Conservation (phyloP, 1,139 yeast species). For the Scheffersomyces lignicola region DNA sequence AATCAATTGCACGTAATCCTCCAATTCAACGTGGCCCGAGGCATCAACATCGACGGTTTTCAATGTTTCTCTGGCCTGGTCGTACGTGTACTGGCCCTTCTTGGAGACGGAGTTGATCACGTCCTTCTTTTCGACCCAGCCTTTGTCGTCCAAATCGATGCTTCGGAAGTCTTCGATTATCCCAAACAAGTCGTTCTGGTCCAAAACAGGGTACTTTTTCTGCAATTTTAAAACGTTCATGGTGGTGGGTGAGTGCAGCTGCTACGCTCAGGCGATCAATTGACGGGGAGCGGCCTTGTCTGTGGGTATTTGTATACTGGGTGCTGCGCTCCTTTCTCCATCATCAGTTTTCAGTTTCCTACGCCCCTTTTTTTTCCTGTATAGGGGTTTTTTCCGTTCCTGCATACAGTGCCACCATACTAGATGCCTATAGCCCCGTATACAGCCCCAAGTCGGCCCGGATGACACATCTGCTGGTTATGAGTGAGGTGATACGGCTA, state of each 20-base stretch:
- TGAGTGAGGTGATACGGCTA: too few species aligned
- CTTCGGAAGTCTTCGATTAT: conserved; percentile 76
- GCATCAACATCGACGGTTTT: conserved; percentile 93
- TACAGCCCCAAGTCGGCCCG: too few species aligned
- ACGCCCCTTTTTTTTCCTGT: too few species aligned
- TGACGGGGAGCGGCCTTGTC: too few species aligned
- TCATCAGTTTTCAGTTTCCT: too few species aligned
- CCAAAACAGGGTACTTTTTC: conserved; percentile 82
- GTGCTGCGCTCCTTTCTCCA: too few species aligned
- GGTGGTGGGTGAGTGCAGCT: conserved; percentile 5
- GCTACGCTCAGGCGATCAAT: too few species aligned
- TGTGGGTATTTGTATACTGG: too few species aligned
- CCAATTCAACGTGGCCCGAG: conserved; percentile 94
- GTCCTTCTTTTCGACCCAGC: conserved; percentile 93
- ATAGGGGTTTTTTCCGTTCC: too few species aligned
- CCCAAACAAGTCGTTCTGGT: conserved; percentile 81
- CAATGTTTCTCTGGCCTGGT: conserved; percentile 89
- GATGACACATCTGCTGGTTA: too few species aligned
- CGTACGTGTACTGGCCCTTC: conserved; percentile 80
- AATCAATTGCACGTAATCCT: conserved; percentile 87
- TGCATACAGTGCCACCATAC: too few species aligned
- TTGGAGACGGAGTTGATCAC: conserved; percentile 82
- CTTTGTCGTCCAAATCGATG: conserved; percentile 88
- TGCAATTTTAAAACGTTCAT: conserved; percentile 57
- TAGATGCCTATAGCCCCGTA: too few species aligned